Base-by-base conservation (phyloP, 495 filamentous ascomycete species). In the Baudoinia panamericana region DNA sequence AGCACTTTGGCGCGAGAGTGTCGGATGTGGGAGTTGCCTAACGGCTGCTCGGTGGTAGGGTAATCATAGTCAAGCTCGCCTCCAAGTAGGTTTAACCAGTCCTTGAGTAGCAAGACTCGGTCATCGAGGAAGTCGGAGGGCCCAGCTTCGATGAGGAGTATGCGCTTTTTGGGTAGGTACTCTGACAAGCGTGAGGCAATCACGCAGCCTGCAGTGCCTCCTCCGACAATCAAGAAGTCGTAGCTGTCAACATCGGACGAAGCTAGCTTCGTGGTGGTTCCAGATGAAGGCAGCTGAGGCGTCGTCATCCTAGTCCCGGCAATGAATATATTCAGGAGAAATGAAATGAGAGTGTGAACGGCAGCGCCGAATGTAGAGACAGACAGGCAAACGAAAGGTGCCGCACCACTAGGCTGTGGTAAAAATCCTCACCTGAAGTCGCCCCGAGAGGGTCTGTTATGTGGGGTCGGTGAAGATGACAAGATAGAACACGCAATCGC, bases 31-130 rank as follows among this genome's bases (percentile, higher is more conserved):
- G 80, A 84, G 61, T 85, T 86, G 52, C 80, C 81, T 43, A 52
- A 59, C 10, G 82, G 81, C 58, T 88, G 82, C 59, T 85, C 82
- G 28, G 72, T 79, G n/a, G 82, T 90, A 38, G 71, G 71, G 62
- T 90, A 90, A 49, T 87, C 82, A 61, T 82, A 87, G 60, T 87
- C 82, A 31, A 86, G 67, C 51, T 87, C 82, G 44, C 82, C 81
- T 36, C 82, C 82, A 8, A 88, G 68, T 15, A 88, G 63, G 33
- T 65, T 71, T 26, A 87, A 63, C 83, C 83, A 87, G 56, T 87
- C 76, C 50, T 80, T 80, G 34, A 90, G 67, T 43, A 82, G 76
- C 30, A 87, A 65, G 23, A 76, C 74, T 10, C 75, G 72, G 55
- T 80, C 76, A 56, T 80, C 73, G 57, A 70, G 70, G 57, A 63